Evolutionary conservation across 331 rosid genomes (phyloP).

Genomic region (Phaseolus coccineus): DNA sequence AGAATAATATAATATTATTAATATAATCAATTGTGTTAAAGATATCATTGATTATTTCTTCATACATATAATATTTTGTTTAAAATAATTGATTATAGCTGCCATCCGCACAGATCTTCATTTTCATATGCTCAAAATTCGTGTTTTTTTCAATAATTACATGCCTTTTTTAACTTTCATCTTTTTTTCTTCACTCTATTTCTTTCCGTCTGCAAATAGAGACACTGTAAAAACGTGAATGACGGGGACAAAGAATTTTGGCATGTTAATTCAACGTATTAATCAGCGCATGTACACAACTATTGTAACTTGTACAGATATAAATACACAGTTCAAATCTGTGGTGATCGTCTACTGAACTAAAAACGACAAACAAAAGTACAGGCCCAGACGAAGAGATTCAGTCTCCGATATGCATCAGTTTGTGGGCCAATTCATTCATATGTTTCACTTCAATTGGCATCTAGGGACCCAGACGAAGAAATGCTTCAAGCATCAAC

Average conservation of each 20-base stretch:
- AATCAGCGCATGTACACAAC: constrained; percentile 16
- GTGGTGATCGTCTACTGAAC: constrained; percentile 47
- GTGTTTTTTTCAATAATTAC: too few relatives aligned
- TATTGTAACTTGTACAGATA: constrained; percentile 33
- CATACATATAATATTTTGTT: too few relatives aligned
- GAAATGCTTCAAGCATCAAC: constrained; percentile 58
- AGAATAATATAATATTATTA: too few relatives aligned
- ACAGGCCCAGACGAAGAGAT: constrained; percentile 40
- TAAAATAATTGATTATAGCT: too few relatives aligned
- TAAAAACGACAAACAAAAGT: constrained; percentile 45
- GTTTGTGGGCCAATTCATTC: constrained; percentile 47
- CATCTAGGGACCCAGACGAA: constrained; percentile 40
- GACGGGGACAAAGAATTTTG: background rate
- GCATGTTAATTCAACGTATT: background rate
- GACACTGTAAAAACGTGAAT: background rate
- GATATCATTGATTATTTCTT: too few relatives aligned
- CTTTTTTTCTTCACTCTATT: too few relatives aligned
- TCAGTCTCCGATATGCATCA: constrained; percentile 58
- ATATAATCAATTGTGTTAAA: too few relatives aligned
- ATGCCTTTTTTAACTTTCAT: too few relatives aligned
- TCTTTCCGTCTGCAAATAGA: too few relatives aligned
- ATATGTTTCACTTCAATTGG: constrained; percentile 38
- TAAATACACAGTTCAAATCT: constrained; percentile 43
- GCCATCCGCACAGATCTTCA: too few relatives aligned
- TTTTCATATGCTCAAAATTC: too few relatives aligned